Evolutionary conservation across 371 early-diverging fungal genomes (phyloP).

Genomic region (Mucor racemosus): DNA sequence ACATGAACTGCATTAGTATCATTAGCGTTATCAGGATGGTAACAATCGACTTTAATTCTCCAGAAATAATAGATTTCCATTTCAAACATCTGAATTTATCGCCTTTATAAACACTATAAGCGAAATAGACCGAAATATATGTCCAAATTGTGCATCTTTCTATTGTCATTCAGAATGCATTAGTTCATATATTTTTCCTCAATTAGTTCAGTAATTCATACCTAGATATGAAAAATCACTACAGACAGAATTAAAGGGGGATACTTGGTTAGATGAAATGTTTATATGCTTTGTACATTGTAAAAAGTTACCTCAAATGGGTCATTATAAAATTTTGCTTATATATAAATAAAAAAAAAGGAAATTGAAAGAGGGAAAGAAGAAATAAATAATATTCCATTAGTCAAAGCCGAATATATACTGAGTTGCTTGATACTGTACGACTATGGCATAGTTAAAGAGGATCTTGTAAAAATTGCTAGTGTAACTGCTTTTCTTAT

Average conservation of each 20-base stretch:
- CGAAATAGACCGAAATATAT: constrained; percentile 28
- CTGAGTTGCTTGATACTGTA: constrained; percentile 13
- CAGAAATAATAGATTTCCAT: constrained; percentile 29
- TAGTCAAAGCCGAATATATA: neutral
- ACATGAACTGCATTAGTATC: constrained; percentile 35
- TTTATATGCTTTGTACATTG: constrained; percentile 3
- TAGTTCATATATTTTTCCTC: neutral
- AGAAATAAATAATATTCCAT: neutral
- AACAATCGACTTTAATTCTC: constrained; percentile 47
- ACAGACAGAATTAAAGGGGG: neutral
- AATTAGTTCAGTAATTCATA: constrained; percentile 10
- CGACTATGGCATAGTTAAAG: constrained; percentile 11
- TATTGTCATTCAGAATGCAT: constrained; percentile 10
- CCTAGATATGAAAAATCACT: constrained; percentile 54
- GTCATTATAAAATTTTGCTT: constrained; percentile 27
- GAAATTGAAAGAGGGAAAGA: neutral
- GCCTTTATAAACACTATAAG: constrained; percentile 28
- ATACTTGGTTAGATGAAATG: neutral
- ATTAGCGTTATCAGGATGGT: constrained; percentile 40
- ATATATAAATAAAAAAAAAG: constrained; percentile 1
- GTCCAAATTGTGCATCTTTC: constrained; percentile 34
- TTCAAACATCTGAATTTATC: constrained; percentile 38
- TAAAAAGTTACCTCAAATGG: constrained; percentile 35
- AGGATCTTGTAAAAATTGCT: constrained; percentile 9
- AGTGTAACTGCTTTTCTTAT: neutral